Base-by-base conservation (phyloP, 2,329 filamentous ascomycete genomes). In the Penicillium griseofulvum region DNA sequence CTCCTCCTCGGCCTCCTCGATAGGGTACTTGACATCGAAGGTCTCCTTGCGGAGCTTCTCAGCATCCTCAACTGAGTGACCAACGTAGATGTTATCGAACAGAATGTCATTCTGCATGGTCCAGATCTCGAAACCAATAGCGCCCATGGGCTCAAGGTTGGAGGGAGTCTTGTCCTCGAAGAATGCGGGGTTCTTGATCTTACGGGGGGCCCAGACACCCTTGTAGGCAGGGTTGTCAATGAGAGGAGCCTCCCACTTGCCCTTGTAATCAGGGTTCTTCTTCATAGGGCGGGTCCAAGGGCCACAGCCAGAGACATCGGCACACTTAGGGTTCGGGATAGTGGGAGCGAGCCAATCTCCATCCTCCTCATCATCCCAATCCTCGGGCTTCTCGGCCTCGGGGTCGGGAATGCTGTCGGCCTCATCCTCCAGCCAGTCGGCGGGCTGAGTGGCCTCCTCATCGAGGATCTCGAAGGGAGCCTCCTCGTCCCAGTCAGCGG, bases 21-120 rank as follows among this genome's bases (percentile, higher is more conserved):
- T 80, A 53, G 86, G 81, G 74, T 87, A 83, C 89, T 99, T 99
- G 79, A 91, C 78, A 71, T 90, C 87, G 76, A 92, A 99, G 52
- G 91, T 90, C 83, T 96, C 90, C 63, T 88, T 83, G 68, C 91
- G 89, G 71, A 99, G 82, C 80, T 92, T 89, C 76, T 89, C 86
- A 60, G 94, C 94, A 66, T 99, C 94, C 72, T 91, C 91, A 66
- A 94, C 76, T 19, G 93, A 97, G 86, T 99, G 94, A 62, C 94
- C 94, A 74, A 99, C 91, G 85, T 97, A 99, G 83, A 99, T 95
- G 87, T 99, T 99, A 86, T 97, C 91, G 70, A 99, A 97, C 70
- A 97, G 88, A 68, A 99, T 97, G 73, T 97, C 89, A 76, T 87
- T 96, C 80, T 97, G 93, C 94, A 99, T 99, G 70, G 94, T 97